phyloP scores from a whole-genome alignment of 768 basidiomycete species.

The Pisolithus tinctorius region DNA sequence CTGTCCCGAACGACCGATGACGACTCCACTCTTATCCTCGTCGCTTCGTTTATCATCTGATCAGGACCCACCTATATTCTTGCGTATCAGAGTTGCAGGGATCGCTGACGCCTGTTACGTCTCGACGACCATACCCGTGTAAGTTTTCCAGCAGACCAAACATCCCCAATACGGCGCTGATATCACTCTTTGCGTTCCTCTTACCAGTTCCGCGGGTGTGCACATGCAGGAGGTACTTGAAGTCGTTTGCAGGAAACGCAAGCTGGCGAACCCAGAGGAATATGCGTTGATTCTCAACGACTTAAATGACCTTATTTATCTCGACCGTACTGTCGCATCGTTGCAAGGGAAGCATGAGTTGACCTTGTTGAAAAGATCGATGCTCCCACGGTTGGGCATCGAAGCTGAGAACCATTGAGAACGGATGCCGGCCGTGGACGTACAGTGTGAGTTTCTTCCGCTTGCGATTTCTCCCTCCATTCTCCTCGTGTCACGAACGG shows the following conservation, averaged over 20 bases:
- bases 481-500: no score
- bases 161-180: not conserved
- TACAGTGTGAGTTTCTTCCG: no score
- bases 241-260: conserved; percentile 65
- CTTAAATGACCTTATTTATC: conserved; percentile 70
- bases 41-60: conserved; percentile 63
- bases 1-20: no score
- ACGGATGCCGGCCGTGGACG: no score
- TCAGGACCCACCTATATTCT: conserved; percentile 76
- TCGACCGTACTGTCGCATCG: conserved; percentile 95
- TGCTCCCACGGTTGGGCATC: no score
- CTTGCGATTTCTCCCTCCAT: no score
- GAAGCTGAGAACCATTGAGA: conserved; percentile 41
- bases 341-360: conserved; percentile 83
- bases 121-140: conserved; percentile 90
- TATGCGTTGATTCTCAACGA: conserved; percentile 70
- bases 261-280: conserved; percentile 62
- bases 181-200: not conserved
- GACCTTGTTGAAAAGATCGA: no score
- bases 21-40: conserved; percentile 52
- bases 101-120: conserved; percentile 79
- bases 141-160: conserved; percentile 24
- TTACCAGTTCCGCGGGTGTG: conserved; percentile 73
- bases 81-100: conserved; percentile 76
- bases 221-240: conserved; percentile 97